Percentiles rank a stretch among this genome's conserved stretches.
Conservation (phyloP, 2,329 filamentous ascomycete species). For the Alternaria dauci region DNA sequence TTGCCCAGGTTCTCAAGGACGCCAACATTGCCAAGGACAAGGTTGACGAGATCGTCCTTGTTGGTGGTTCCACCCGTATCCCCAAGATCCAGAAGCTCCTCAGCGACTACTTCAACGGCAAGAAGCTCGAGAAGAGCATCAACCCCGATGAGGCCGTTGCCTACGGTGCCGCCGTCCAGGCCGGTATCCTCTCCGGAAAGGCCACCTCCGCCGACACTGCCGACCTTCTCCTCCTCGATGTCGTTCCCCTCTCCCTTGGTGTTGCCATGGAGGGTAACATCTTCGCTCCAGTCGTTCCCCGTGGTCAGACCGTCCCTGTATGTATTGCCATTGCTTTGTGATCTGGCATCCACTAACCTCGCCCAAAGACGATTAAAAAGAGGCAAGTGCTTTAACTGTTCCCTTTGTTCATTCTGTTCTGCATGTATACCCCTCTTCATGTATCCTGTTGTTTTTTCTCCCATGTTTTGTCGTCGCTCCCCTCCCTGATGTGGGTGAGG, state of each 20-base stretch:
- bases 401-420: no score
- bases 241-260: constrained; percentile 94
- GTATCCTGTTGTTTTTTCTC: no score
- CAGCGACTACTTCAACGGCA: constrained; percentile 98
- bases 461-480: no score
- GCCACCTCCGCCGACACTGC: constrained; percentile 93
- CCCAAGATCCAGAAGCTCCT: constrained; percentile 99
- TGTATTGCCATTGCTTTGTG: not conserved
- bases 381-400: no score
- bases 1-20: constrained; percentile 96
- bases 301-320: constrained; percentile 65
- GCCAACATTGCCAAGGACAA: constrained; percentile 84
- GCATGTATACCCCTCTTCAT: no score
- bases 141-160: constrained; percentile 99
- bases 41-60: constrained; percentile 98
- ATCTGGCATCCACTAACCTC: not conserved
- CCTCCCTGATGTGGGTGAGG: no score
- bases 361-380: constrained; percentile 71
- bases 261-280: constrained; percentile 99
- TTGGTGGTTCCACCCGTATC: constrained; percentile 99
- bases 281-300: constrained; percentile 89
- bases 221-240: constrained; percentile 94
- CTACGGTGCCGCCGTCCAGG: constrained; percentile 98
- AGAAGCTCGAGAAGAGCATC: constrained; percentile 99
- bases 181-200: constrained; percentile 98